Conservation (phyloP, 1,284 basidiomycete genomes). For the Cryptococcus sp. region DNA sequence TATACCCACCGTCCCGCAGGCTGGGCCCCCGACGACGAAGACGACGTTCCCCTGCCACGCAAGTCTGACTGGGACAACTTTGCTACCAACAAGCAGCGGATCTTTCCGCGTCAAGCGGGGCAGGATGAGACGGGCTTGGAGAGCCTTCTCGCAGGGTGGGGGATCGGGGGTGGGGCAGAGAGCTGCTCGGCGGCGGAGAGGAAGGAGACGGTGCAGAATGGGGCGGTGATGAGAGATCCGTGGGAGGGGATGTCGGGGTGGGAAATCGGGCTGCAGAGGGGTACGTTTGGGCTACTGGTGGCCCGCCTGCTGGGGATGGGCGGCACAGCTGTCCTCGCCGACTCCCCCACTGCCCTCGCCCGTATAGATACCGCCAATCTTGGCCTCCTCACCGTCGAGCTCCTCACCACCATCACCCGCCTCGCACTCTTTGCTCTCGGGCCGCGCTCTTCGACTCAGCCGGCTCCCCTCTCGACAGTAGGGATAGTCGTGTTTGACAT, state of each 20-base stretch:
- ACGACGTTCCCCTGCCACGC: background rate
- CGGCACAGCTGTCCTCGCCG: background rate
- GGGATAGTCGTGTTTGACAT: background rate
- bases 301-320: background rate
- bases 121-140: slow-evolving; percentile 44
- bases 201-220: background rate
- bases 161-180: slow-evolving; percentile 15
- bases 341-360: background rate
- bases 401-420: background rate
- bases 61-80: slow-evolving; percentile 40
- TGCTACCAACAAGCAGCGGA: slow-evolving; percentile 36
- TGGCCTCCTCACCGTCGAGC: background rate
- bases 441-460: background rate
- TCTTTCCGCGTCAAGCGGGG: slow-evolving; percentile 25
- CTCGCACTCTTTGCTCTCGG: background rate
- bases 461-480: background rate
- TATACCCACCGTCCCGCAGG: slow-evolving; percentile 4
- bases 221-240: background rate
- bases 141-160: slow-evolving; percentile 39
- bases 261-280: background rate
- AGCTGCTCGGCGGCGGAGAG: background rate
- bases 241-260: too few relatives aligned
- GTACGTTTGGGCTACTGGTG: background rate
- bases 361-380: background rate
- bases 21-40: slow-evolving; percentile 9